Evolutionary conservation across 2,329 filamentous ascomycete genomes (phyloP).

Genomic region (Moelleriella libera): DNA sequence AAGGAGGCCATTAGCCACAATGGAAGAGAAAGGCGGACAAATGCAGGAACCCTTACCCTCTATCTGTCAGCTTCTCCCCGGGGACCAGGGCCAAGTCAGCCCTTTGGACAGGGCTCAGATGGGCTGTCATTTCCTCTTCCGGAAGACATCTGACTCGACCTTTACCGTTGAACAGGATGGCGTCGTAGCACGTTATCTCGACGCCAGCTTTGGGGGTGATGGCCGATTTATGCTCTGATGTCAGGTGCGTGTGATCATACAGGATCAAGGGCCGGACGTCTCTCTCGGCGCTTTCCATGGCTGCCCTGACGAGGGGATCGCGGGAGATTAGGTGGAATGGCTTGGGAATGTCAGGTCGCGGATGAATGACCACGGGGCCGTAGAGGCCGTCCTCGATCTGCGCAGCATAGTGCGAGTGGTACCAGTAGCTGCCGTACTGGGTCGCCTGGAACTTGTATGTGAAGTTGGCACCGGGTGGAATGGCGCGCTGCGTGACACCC

Average conservation of each 20-base stretch:
- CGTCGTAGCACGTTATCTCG: slow-evolving; percentile 43
- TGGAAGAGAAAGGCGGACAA: not conserved
- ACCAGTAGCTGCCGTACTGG: slow-evolving; percentile 45
- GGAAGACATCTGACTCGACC: slow-evolving; percentile 38
- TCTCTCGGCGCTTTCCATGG: slow-evolving; percentile 34
- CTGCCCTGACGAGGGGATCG: slow-evolving; percentile 18
- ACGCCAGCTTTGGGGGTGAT: slow-evolving; percentile 28
- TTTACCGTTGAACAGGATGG: slow-evolving; percentile 48
- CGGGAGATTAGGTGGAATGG: slow-evolving; percentile 35
- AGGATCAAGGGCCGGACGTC: slow-evolving; percentile 33
- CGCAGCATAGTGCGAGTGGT: slow-evolving; percentile 40
- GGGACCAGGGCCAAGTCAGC: slow-evolving; percentile 13
- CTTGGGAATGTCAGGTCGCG: slow-evolving; percentile 13
- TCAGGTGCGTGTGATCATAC: slow-evolving; percentile 41
- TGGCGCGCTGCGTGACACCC: slow-evolving; percentile 38
- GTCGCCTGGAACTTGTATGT: slow-evolving; percentile 40
- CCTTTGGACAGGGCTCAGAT: slow-evolving; percentile 17
- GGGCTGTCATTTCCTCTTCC: slow-evolving; percentile 25
- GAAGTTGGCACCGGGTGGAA: slow-evolving; percentile 23
- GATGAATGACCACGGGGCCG: slow-evolving; percentile 38
- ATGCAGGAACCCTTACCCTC: slow-evolving; percentile 17
- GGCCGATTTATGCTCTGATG: slow-evolving; percentile 31
- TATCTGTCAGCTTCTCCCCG: slow-evolving; percentile 22
- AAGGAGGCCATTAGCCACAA: not conserved
- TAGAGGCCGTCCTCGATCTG: slow-evolving; percentile 48